Evolutionary conservation across 2,329 filamentous ascomycete species (phyloP).

Genomic region (Phialophora tarda): DNA sequence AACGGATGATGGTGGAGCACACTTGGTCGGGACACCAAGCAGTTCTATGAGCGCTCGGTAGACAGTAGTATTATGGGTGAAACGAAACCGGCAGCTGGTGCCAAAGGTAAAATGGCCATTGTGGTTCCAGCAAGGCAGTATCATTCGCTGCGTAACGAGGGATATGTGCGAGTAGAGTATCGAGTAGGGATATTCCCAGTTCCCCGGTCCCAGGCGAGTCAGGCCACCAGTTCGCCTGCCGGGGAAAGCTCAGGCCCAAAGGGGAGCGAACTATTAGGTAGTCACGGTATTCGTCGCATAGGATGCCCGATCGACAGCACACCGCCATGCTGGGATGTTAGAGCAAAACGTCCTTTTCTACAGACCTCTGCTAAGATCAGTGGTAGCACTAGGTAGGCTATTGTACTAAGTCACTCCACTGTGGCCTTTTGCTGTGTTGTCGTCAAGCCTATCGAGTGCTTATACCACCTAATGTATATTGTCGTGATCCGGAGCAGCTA

Average conservation of each 20-base stretch:
- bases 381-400: conserved; percentile 7
- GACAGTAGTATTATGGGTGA: conserved; percentile 18
- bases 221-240: conserved; percentile 6
- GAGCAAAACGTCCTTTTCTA: conserved; percentile 11
- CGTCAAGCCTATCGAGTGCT: conserved; percentile 15
- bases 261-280: conserved; percentile 17
- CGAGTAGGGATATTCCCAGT: conserved; percentile 17
- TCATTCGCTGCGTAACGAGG: conserved; percentile 13
- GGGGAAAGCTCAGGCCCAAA: conserved; percentile 18
- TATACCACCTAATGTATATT: conserved; percentile 12
- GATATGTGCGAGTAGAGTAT: conserved; percentile 16
- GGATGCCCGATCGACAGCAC: conserved; percentile 16
- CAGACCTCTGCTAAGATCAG: conserved; percentile 14
- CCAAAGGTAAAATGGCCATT: conserved; percentile 18
- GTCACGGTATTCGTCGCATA: conserved; percentile 18
- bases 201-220: conserved; percentile 13
- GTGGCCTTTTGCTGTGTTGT: conserved; percentile 15
- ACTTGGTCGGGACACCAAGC: conserved; percentile 14
- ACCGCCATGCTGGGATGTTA: conserved; percentile 15
- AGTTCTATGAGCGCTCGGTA: conserved; percentile 16
- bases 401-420: conserved; percentile 16
- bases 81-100: conserved; percentile 17
- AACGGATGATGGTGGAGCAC: conserved; percentile 16
- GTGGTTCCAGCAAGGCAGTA: conserved; percentile 19
- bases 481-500: conserved; percentile 10